Conservation (phyloP, 2,329 filamentous ascomycete genomes). For the Pestalotiopsis sp. region DNA sequence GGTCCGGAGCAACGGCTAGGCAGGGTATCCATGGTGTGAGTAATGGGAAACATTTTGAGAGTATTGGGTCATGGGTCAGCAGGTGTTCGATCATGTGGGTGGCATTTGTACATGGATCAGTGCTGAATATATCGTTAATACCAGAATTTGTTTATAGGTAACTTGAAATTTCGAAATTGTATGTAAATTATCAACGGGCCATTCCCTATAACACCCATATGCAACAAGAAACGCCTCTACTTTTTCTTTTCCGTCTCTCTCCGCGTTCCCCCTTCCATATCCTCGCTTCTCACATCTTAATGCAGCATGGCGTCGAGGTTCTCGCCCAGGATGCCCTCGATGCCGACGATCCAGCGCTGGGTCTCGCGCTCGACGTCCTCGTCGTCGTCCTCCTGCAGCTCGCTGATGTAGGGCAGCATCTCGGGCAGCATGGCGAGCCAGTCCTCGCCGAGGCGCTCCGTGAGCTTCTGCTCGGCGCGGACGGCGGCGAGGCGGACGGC, state of each 20-base stretch:
- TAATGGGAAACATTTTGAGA: too few relatives aligned
- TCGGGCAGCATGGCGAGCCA: conserved; percentile 91
- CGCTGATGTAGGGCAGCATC: conserved; percentile 95
- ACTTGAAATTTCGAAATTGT: not conserved
- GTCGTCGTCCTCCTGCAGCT: conserved; percentile 95
- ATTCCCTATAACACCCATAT: not conserved
- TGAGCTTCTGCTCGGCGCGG: conserved; percentile 78
- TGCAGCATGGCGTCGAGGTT: conserved; percentile 90
- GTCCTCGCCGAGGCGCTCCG: conserved; percentile 83
- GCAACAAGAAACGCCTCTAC: not conserved
- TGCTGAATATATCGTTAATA: too few relatives aligned
- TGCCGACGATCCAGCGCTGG: conserved; percentile 84
- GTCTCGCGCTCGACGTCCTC: conserved; percentile 91
- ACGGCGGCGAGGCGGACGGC: conserved; percentile 80
- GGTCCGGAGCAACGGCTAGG: too few relatives aligned
- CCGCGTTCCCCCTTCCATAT: not conserved
- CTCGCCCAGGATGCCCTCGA: conserved; percentile 89
- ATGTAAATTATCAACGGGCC: not conserved
- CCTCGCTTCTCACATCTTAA: conserved; percentile 43
- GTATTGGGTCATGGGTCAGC: too few relatives aligned
- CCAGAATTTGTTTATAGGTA: too few relatives aligned
- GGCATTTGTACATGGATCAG: too few relatives aligned
- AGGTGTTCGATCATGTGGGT: too few relatives aligned
- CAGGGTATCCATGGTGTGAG: too few relatives aligned
- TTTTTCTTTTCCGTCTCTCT: not conserved